Percentiles rank a stretch among this genome's conserved stretches.
Evolutionary conservation across 345 rosid genomes (phyloP).

Genomic region (Eucalyptus guilfoylei): DNA sequence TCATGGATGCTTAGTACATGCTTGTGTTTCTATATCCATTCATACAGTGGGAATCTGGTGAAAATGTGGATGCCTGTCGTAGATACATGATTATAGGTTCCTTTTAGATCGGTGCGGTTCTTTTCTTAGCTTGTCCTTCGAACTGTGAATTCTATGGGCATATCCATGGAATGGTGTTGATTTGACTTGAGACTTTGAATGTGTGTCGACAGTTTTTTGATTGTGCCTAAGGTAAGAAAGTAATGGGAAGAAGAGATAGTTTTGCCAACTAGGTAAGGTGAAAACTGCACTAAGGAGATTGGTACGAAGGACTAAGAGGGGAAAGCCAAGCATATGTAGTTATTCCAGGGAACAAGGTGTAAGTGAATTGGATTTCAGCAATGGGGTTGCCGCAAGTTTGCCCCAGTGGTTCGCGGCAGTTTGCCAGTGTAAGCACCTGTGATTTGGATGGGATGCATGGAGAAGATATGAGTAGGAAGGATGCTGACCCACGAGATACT

Average conservation of each 20-base stretch:
- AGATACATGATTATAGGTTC: slow-evolving; percentile 36
- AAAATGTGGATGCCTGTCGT: slow-evolving; percentile 63
- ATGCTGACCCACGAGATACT: slow-evolving; percentile 30
- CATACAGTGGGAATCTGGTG: slow-evolving; percentile 13
- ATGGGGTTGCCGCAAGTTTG: slow-evolving; percentile 87
- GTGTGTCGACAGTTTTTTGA: not conserved
- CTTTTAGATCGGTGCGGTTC: not conserved
- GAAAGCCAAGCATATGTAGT: not conserved
- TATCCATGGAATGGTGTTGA: not conserved
- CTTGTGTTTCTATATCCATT: slow-evolving; percentile 16
- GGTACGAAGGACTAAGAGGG: not conserved
- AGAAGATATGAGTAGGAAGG: slow-evolving; percentile 13
- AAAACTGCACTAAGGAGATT: not conserved
- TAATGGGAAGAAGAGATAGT: not conserved
- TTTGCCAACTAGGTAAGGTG: not conserved
- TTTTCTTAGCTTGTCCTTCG: not conserved
- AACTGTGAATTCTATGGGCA: not conserved
- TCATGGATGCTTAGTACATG: slow-evolving; percentile 24
- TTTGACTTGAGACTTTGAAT: not conserved
- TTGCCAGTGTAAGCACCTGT: slow-evolving; percentile 31
- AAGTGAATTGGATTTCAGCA: not conserved
- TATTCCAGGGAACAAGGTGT: not conserved
- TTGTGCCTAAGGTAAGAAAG: not conserved
- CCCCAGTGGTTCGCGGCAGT: slow-evolving; percentile 33
- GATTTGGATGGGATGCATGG: slow-evolving; percentile 39